These are phyloP conservation scores for Zostera marina DNA, from an alignment of 116 monocot species.

Conservation along the genomic window DNA sequence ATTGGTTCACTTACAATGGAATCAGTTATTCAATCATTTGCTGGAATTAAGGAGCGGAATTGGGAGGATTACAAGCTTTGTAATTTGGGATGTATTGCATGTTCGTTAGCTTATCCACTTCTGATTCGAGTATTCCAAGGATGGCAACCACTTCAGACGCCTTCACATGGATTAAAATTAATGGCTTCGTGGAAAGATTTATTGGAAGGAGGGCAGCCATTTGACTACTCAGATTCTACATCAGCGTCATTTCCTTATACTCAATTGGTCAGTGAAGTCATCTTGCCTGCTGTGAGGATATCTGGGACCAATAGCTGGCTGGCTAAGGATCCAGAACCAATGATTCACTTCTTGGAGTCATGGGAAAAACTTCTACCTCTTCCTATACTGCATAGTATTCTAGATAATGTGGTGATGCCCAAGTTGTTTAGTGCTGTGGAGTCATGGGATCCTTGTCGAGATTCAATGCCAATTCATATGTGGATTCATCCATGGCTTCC, in stretches of 20 bases:
- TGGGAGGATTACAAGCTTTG: conserved; percentile 76
- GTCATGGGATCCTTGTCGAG: conserved; percentile 64
- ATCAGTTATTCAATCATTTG: conserved; percentile 39
- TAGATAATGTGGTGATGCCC: conserved; percentile 79
- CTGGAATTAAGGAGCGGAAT: conserved; percentile 31
- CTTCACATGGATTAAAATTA: conserved; percentile 45
- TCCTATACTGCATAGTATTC: conserved; percentile 49
- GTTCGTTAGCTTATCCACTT: conserved; percentile 58
- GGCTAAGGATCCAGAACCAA: conserved; percentile 80
- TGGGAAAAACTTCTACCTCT: conserved; percentile 74
- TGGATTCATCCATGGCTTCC: conserved; percentile 96
- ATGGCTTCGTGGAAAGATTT: conserved; percentile 63
- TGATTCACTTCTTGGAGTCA: conserved; percentile 64
- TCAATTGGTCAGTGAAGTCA: conserved; percentile 55
- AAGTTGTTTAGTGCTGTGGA: conserved; percentile 60
- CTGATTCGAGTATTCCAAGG: conserved; percentile 63
- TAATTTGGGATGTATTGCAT: conserved; percentile 53
- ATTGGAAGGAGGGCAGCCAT: conserved; percentile 64
- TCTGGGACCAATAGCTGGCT: conserved; percentile 76
- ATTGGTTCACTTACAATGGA: conserved; percentile 48
- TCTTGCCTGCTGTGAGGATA: conserved; percentile 75
- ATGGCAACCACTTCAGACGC: conserved; percentile 74
- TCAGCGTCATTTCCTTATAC: conserved; percentile 35
- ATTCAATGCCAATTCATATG: conserved; percentile 67
- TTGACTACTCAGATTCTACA: conserved; percentile 45